These are phyloP conservation scores for Bryoerythrophyllum caledonicum DNA, from an alignment of 225 moss, liverwort and hornwort genomes.

Conservation along the genomic window DNA sequence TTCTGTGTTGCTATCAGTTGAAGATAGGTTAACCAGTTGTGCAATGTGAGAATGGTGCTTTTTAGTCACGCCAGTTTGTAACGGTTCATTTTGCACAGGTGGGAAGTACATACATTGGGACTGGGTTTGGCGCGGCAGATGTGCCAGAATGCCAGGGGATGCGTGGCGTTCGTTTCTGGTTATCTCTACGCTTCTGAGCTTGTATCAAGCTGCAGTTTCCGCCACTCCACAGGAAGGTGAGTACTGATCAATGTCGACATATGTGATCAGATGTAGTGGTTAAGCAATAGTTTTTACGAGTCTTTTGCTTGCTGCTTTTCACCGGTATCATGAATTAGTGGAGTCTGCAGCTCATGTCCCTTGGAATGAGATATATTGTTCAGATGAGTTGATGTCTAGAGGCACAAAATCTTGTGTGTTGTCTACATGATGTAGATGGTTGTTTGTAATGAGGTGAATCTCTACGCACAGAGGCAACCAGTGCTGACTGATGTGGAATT, in stretches of 20 bases:
- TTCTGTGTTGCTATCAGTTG: neutral
- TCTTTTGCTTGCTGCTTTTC: neutral
- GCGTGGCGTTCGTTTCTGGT: conserved; percentile 25
- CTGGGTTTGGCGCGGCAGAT: conserved; percentile 16
- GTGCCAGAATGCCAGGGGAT: conserved; percentile 43
- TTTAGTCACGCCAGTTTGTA: neutral
- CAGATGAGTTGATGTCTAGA: too few relatives aligned
- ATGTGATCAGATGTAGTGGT: neutral
- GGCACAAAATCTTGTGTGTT: neutral
- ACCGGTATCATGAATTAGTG: too few relatives aligned
- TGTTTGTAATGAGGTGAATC: conserved; percentile 4
- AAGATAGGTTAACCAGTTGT: neutral
- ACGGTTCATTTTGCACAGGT: neutral
- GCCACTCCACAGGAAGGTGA: conserved; percentile 46
- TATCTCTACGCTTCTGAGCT: conserved; percentile 18
- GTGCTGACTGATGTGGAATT: conserved; percentile 11
- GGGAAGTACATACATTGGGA: neutral
- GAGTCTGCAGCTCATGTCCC: too few relatives aligned
- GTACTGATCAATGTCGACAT: neutral
- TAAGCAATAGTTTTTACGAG: neutral
- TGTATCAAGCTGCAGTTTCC: conserved; percentile 27
- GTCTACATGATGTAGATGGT: neutral
- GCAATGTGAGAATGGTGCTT: neutral
- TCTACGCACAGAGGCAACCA: neutral
- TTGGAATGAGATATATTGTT: too few relatives aligned